Base-by-base conservation (phyloP, 2,329 filamentous ascomycete species). In the Paracorniculantispora psalliotae region DNA sequence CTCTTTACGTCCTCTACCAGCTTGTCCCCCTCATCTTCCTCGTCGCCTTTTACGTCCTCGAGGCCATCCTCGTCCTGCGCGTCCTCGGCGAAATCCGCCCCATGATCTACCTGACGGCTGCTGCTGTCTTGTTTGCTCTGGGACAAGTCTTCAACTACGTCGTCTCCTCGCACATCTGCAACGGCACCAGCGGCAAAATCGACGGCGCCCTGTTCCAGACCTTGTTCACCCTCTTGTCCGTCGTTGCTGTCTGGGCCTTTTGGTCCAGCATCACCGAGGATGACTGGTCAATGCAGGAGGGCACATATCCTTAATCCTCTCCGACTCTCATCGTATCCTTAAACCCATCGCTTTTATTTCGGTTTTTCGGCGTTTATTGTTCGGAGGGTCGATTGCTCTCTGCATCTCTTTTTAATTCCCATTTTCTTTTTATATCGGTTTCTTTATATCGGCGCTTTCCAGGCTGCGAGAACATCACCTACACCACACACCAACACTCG, bases 231-330 rank as follows among this genome's bases (percentile, higher is more conserved):
- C 79, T 97, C 1, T 77, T 93, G 13, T 82, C 92, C 0, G 91
- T 99, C 4, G 81, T 91, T 19, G 85, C 85, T 75, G 77, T 97
- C 64, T 99, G 94, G 92, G 74, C 90, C 59, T 99, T 99, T 80
- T 99, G 94, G 94, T 96, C 92, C 49, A 97, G 92, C 77, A 99
- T 99, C 68, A 99, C 94, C 17, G 94, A 99, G 75, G 94, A 99
- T 69, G 93, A 97, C 77, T 99, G 94, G 94, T 91, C 92, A 19
- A 81, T 82, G 73, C 77, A 72, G 10, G 72, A 72, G 58, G 71
- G 65, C 48, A 65, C 73, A 54, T 81, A 81, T 63, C 73, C 77
- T 55, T 69, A 62, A 65, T 57, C 25, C 37, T 33, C 49, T 47
- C 46, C 46, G 53, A 37, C 28, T 48, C 13, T 28, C n/a, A 46